Base-by-base conservation (phyloP, 352 stramenopile species). In the Salisapilia sapeloensis region DNA sequence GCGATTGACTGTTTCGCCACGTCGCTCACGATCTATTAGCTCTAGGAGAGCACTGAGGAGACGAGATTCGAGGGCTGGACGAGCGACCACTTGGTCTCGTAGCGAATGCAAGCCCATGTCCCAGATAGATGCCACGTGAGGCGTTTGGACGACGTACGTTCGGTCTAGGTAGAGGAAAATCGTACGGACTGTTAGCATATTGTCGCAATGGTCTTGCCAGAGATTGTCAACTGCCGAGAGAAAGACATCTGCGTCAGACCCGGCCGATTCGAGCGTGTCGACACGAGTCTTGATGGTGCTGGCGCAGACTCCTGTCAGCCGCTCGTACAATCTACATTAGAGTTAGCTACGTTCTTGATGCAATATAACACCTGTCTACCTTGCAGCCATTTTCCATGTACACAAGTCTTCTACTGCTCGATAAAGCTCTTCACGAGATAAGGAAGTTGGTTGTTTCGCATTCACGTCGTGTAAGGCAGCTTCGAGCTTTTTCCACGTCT, bases 141-240 rank as follows among this genome's bases (percentile, higher is more conserved):
- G 57, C 20, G 71, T 82, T 50, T 85, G 71, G 50, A 92, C 83
- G 12, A 92, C 69, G 45, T 92, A 90, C 28, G 77, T 92, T 22
- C 81, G 64, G 50, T 96, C 85, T 28, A 96, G 47, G 35, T 95
- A 96, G 23, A 96, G 56, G 40, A 96, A 96, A 25, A 96, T 91
- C 35, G 80, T 95, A 33, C 86, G 79, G 38, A 96, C 85, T 24
- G 85, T 87, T 19, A 87, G 66, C 74, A 96, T 84, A 22, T 94
- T 74, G 29, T 85, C 63, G 49, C 83, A 96, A 35, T 95, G 83
- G 46, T 93, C 75, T 39, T 85, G 53, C 85, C 85, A 96, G 7
- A 91, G 36, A 16, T 44, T 38, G 36, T 92, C 69, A 33, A 92
- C 71, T 4, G 56, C 52, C 26, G 81, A 61, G 4, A 92, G 56